Evolutionary conservation across 2,329 filamentous ascomycete species (phyloP).

Genomic region (Emericellopsis cladophorae): DNA sequence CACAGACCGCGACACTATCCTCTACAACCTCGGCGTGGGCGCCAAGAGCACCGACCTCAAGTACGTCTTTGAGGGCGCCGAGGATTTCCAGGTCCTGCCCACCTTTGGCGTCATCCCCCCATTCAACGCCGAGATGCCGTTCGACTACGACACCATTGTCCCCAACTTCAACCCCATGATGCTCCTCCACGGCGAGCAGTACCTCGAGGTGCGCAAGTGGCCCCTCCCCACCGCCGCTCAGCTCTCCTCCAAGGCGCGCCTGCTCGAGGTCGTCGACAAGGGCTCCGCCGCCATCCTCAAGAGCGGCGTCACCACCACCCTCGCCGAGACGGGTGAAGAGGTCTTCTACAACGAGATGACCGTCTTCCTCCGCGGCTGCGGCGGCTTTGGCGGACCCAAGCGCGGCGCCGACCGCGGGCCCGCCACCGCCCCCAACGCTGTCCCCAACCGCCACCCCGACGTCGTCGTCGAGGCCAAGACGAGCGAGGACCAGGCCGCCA

Average conservation of each 20-base stretch:
- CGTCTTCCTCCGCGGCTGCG: conserved; percentile 83
- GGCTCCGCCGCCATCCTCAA: conserved; percentile 78
- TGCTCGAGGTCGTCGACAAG: conserved; percentile 95
- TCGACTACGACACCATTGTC: conserved; percentile 68
- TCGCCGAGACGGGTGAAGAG: conserved; percentile 75
- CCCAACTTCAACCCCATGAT: conserved; percentile 98
- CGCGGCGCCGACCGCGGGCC: conserved; percentile 69
- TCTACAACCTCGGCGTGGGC: conserved; percentile 92
- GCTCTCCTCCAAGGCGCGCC: conserved; percentile 61
- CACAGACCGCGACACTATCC: conserved; percentile 75
- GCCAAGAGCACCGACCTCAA: conserved; percentile 81
- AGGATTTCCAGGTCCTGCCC: conserved; percentile 86
- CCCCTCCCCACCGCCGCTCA: conserved; percentile 78
- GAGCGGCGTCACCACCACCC: conserved; percentile 67
- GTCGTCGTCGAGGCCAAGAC: conserved; percentile 76
- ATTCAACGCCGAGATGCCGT: conserved; percentile 74
- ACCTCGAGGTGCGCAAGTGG: conserved; percentile 85
- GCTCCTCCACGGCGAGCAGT: conserved; percentile 97
- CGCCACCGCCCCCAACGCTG: conserved; percentile 65
- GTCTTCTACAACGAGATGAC: conserved; percentile 95
- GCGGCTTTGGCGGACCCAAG: conserved; percentile 76
- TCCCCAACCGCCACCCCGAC: conserved; percentile 68
- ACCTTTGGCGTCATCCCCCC: conserved; percentile 96
- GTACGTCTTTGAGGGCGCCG: conserved; percentile 80
- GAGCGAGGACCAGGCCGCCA: conserved; percentile 76